A percentile compares a stretch with the other conserved stretches of the same genome.
Evolutionary conservation across 768 basidiomycete species (phyloP).

Genomic region (Rhodosporidiobolus odoratus): DNA sequence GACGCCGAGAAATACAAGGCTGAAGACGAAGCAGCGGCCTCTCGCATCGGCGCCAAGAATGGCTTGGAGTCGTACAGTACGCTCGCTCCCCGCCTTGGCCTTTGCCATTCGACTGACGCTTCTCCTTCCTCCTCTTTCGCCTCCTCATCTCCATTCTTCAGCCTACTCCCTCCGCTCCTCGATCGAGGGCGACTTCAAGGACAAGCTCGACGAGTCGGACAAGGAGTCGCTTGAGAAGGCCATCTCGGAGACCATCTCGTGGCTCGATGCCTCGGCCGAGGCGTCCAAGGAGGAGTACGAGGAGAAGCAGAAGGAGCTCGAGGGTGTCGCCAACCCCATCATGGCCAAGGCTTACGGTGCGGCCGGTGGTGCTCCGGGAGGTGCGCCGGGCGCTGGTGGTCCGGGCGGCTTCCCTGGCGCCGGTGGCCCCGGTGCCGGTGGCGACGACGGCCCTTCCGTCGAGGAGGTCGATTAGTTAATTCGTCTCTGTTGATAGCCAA

Average conservation of each 20-base stretch:
- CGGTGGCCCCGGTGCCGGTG: conserved; percentile 12
- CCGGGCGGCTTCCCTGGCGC: conserved; percentile 34
- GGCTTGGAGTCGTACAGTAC: conserved; percentile 72
- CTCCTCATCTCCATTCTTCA: background rate
- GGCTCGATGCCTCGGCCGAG: conserved; percentile 84
- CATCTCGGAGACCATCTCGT: conserved; percentile 79
- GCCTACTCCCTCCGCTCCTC: conserved; percentile 93
- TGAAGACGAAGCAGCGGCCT: conserved; percentile 64
- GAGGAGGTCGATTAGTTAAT: conserved; percentile 37
- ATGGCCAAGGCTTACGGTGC: conserved; percentile 39
- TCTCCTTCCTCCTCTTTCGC: background rate
- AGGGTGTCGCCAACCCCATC: conserved; percentile 59
- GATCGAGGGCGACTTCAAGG: conserved; percentile 71
- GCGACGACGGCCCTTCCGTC: conserved; percentile 33
- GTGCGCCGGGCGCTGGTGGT: conserved; percentile 27
- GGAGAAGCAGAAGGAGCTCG: conserved; percentile 87
- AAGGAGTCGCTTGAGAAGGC: conserved; percentile 74
- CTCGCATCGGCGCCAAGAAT: conserved; percentile 83
- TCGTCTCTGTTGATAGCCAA: background rate
- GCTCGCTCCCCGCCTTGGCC: background rate
- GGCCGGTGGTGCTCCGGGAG: conserved; percentile 30
- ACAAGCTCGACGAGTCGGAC: conserved; percentile 80
- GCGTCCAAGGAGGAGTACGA: conserved; percentile 86
- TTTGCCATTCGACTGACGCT: background rate
- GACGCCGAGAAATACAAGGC: conserved; percentile 88